Percentiles rank a stretch among this genome's conserved stretches.
Conservation (phyloP, 164 flowering plant genomes). For the Umbellularia californica region DNA sequence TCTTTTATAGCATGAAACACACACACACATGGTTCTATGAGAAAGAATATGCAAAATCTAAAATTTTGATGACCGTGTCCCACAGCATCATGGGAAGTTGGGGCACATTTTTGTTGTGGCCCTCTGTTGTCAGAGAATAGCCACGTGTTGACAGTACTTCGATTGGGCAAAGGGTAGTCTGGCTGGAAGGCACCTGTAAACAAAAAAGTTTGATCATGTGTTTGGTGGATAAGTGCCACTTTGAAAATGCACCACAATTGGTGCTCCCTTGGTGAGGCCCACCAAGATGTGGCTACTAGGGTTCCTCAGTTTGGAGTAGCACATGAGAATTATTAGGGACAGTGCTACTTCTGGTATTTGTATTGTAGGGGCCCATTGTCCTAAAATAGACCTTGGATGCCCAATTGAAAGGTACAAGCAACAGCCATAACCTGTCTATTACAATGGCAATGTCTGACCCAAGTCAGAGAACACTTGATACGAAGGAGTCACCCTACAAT, state of each 20-base stretch:
- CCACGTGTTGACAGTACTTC: conserved; percentile 19
- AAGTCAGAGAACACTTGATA: too few relatives aligned
- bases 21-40: background rate
- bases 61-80: background rate
- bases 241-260: conserved; percentile 19
- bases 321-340: conserved; percentile 3
- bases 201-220: conserved; percentile 1
- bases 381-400: background rate
- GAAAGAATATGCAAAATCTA: background rate
- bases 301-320: conserved; percentile 6
- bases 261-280: conserved; percentile 4
- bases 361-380: background rate
- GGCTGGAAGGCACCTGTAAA: conserved; percentile 24
- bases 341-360: background rate
- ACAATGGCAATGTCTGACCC: too few relatives aligned
- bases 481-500: too few relatives aligned
- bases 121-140: conserved; percentile 14
- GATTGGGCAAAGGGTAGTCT: conserved; percentile 15
- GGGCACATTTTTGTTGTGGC: background rate
- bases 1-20: background rate
- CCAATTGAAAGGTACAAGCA: background rate
- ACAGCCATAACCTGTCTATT: background rate
- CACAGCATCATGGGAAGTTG: background rate
- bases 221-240: conserved; percentile 2
- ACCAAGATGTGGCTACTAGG: conserved; percentile 1